Conservation (phyloP, 1,284 basidiomycete species). For the Pascua sp. region DNA sequence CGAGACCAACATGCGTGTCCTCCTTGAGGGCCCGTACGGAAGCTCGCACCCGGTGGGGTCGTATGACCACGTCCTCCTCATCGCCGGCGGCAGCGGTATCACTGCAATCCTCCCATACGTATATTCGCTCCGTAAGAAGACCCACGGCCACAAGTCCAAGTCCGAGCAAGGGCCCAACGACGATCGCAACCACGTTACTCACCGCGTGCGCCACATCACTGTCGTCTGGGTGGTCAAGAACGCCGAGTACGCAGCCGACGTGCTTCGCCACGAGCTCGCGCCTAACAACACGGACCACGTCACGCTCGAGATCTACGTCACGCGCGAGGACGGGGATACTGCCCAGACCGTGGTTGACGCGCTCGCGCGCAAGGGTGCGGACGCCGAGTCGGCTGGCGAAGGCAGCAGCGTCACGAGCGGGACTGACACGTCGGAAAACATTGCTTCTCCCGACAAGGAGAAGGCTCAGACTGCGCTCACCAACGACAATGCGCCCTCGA, state of each 20-base stretch:
- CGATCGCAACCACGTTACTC: not conserved
- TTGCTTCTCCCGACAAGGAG: not conserved
- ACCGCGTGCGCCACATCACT: constrained; percentile 4
- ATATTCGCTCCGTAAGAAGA: constrained; percentile 3
- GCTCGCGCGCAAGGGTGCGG: not conserved
- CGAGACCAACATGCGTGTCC: constrained; percentile 4
- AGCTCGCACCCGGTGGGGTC: constrained; percentile 9
- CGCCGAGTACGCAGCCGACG: constrained; percentile 22
- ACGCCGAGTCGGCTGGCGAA: not conserved
- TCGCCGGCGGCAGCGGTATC: constrained; percentile 33
- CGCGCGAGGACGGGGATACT: not conserved
- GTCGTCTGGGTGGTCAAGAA: constrained; percentile 29
- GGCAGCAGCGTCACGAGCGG: not conserved
- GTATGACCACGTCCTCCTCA: constrained; percentile 24
- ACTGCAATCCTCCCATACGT: constrained; percentile 29
- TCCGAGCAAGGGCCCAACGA: no score
- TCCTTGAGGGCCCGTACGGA: constrained; percentile 38
- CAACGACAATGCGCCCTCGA: not conserved
- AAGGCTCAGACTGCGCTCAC: not conserved
- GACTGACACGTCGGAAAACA: no score
- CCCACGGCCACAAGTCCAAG: not conserved
- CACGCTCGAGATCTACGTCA: constrained; percentile 11
- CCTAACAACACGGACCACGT: not conserved
- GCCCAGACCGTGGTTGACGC: not conserved
- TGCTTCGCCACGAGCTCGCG: constrained; percentile 24